These are phyloP conservation scores for Agrocybe praecox DNA, from an alignment of 768 basidiomycete species.

Conservation along the genomic window DNA sequence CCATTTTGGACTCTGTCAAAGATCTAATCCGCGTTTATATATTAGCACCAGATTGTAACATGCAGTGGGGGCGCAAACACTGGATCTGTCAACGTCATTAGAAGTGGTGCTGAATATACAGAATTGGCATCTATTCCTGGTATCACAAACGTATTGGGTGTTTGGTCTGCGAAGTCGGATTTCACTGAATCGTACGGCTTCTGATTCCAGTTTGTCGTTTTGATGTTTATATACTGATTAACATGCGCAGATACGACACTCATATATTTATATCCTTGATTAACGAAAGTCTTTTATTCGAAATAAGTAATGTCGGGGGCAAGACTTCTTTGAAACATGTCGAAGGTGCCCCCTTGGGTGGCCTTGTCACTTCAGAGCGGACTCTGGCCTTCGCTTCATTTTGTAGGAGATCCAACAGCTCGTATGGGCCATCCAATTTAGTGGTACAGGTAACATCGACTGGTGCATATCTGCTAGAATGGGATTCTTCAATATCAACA, in stretches of 20 bases:
- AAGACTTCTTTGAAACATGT: conserved; percentile 42
- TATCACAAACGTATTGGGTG: conserved; percentile 51
- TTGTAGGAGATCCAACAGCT: conserved; percentile 32
- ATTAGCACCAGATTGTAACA: conserved; percentile 78
- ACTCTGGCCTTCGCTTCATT: conserved; percentile 73
- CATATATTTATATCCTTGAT: conserved; percentile 65
- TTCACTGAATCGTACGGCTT: conserved; percentile 55
- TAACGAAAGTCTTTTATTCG: conserved; percentile 54
- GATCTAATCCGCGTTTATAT: background rate
- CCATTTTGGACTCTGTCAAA: background rate
- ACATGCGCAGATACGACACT: conserved; percentile 46
- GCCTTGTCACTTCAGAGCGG: conserved; percentile 48
- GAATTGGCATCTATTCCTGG: conserved; percentile 63
- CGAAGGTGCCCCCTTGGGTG: conserved; percentile 32
- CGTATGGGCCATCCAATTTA: conserved; percentile 50
- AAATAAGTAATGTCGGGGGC: conserved; percentile 42
- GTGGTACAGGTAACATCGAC: conserved; percentile 74
- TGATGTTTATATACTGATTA: conserved; percentile 1
- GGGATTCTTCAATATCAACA: conserved; percentile 43
- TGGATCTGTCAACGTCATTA: conserved; percentile 76
- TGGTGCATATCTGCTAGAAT: conserved; percentile 58
- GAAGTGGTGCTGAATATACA: conserved; percentile 81
- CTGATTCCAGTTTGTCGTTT: conserved; percentile 1
- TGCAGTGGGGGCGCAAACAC: conserved; percentile 82
- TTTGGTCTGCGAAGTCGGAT: conserved; percentile 62